Evolutionary conservation across 2,329 filamentous ascomycete species (phyloP).

Genomic region (Fusarium tupiense): DNA sequence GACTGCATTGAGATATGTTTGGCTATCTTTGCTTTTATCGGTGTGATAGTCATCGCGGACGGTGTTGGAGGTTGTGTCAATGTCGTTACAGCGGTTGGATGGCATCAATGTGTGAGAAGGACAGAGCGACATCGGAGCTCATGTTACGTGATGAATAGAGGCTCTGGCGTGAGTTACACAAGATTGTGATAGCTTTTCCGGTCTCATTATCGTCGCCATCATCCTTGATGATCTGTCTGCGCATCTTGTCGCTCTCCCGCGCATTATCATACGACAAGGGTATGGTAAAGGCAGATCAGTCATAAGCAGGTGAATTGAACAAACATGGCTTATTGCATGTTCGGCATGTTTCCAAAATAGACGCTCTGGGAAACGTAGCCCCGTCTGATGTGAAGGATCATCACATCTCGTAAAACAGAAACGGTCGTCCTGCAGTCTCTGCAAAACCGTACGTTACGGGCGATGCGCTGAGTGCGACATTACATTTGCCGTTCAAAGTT

Average conservation of each 20-base stretch:
- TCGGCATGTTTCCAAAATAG: conserved; percentile 14
- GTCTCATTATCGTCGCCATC: not conserved
- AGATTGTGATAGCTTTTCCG: not conserved
- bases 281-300: not conserved
- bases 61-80: conserved; percentile 25
- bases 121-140: conserved; percentile 9
- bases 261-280: conserved; percentile 27
- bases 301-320: not conserved
- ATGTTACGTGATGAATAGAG: conserved; percentile 10
- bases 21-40: conserved; percentile 5
- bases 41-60: not conserved
- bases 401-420: conserved; percentile 9
- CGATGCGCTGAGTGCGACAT: conserved; percentile 3
- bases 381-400: not conserved
- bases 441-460: conserved; percentile 4
- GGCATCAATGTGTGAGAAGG: not conserved
- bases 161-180: conserved; percentile 23
- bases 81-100: conserved; percentile 1
- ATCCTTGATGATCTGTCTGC: not conserved
- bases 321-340: conserved; percentile 2
- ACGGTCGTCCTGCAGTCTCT: conserved; percentile 6
- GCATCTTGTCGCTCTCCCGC: conserved; percentile 18
- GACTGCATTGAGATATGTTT: conserved; percentile 20
- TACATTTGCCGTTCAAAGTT: not conserved
- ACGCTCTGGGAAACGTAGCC: not conserved